These are phyloP conservation scores for Pichia sp. DNA, from an alignment of 1,139 yeast genomes.

Conservation along the genomic window DNA sequence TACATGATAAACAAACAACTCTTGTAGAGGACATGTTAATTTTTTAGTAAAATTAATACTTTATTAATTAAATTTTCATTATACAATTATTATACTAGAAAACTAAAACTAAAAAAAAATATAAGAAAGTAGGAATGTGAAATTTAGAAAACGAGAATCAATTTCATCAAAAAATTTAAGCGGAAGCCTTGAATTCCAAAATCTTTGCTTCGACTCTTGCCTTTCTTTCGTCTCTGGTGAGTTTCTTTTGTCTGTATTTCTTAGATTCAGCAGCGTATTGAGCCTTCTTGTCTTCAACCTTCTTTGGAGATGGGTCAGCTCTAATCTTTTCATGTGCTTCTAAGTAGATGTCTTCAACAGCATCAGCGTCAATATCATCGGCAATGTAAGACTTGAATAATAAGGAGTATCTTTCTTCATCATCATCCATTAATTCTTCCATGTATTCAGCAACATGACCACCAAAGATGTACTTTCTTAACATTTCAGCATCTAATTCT, in stretches of 20 bases:
- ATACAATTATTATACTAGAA: no score
- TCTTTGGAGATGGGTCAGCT: conserved; percentile 90
- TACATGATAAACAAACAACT: no score
- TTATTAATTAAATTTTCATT: no score
- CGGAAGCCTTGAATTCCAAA: conserved; percentile 64
- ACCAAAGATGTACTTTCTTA: conserved; percentile 94
- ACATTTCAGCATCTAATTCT: conserved; percentile 95
- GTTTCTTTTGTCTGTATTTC: conserved; percentile 84
- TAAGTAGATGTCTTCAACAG: conserved; percentile 89
- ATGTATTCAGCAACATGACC: conserved; percentile 99
- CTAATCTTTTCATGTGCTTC: conserved; percentile 95
- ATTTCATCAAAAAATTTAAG: conserved; percentile 9
- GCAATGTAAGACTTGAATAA: conserved; percentile 95
- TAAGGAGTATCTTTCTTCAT: conserved; percentile 98
- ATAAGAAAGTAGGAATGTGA: background rate
- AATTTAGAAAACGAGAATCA: background rate
- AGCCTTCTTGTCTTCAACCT: conserved; percentile 92
- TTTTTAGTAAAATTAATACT: no score
- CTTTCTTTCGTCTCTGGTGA: conserved; percentile 86
- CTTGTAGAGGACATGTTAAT: no score
- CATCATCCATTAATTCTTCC: conserved; percentile 99
- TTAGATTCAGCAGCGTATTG: conserved; percentile 96
- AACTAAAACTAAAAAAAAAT: background rate
- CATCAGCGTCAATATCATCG: conserved; percentile 96
- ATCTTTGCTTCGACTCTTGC: conserved; percentile 89